Base-by-base conservation (phyloP, 2,329 filamentous ascomycete genomes). In the Rhynchosporium secalis region DNA sequence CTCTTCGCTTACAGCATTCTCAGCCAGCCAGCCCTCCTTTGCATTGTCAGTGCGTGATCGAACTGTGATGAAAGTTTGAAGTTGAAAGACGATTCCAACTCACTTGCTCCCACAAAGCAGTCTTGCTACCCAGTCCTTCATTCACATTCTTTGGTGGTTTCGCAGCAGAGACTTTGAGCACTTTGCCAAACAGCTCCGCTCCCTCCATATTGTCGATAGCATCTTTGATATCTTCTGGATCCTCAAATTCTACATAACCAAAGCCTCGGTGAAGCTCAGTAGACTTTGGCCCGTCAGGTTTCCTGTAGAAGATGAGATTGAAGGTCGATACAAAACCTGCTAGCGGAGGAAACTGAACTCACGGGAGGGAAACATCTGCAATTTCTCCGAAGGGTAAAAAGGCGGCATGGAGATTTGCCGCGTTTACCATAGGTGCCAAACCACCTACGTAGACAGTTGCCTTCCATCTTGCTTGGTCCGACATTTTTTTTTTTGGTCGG, bases 181-280 rank as follows among this genome's bases (percentile, higher is more conserved):
- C 88, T 63, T 91, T 86, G 10, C 95, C 96, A 74, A 94, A 98
- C 51, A 99, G 84, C 78, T 98, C 94, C 64, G 93, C 90, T 75
- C 96, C 92, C 74, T 99, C 92, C 94, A 99, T 98, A 75, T 99
- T 99, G 81, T 98, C 92, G 75, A 99, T 96, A 56, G 95, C 95
- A 77, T 98, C 94, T 72, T 88, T 88, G 33, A 93, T 94, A 77
- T 99, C 95, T 62, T 88, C 85, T 12, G 86, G 83, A 62, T 92
- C 84, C 71, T 97, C 92, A 73, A 91, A 99, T 74, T 99, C 95
- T 56, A 99, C 91, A 75, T 99, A 98, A 62, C 93, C 95, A 76
- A 98, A 99, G 0, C 96, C 95, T 58, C 93, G 84, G 75, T 99
- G 95, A 36, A 86, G 80, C 46, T 96, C 91, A 54, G 83, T 86